Conservation (phyloP, 768 basidiomycete genomes). For the Fomitopsis pulvina region DNA sequence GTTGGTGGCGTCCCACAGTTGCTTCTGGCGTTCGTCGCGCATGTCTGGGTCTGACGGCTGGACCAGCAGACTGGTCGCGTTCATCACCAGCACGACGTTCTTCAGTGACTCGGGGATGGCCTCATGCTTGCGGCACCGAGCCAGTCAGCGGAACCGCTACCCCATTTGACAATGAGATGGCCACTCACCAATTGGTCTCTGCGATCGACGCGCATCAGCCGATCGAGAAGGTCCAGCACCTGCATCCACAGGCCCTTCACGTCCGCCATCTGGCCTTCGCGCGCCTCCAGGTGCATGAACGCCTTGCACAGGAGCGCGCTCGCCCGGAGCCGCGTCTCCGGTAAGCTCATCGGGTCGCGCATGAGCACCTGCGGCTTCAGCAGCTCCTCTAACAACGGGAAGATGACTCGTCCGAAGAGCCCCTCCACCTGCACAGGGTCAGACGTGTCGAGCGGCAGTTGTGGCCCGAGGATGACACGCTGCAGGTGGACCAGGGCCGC, state of each 20-base stretch:
- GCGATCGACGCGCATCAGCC: slow-evolving; percentile 81
- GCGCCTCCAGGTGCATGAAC: slow-evolving; percentile 89
- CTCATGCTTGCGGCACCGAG: slow-evolving; percentile 61
- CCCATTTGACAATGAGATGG: background rate
- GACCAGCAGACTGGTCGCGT: slow-evolving; percentile 77
- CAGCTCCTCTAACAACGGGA: slow-evolving; percentile 88
- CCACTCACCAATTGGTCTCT: slow-evolving; percentile 78
- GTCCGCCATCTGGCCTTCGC: slow-evolving; percentile 57
- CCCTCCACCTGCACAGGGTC: slow-evolving; percentile 65
- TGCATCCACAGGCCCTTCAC: slow-evolving; percentile 80
- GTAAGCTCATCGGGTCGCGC: slow-evolving; percentile 81
- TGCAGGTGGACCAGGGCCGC: slow-evolving; percentile 36
- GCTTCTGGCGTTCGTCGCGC: slow-evolving; percentile 55
- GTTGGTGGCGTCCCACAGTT: slow-evolving; percentile 79
- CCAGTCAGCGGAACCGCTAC: slow-evolving; percentile 2
- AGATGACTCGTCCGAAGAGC: slow-evolving; percentile 83
- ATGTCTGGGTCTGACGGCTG: slow-evolving; percentile 42
- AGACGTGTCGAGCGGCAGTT: slow-evolving; percentile 52
- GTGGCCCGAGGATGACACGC: slow-evolving; percentile 75
- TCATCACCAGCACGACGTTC: slow-evolving; percentile 95
- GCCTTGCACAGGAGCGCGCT: slow-evolving; percentile 90
- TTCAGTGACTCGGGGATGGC: slow-evolving; percentile 95
- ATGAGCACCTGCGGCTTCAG: slow-evolving; percentile 75
- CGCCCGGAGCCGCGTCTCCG: slow-evolving; percentile 83
- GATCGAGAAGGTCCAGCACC: slow-evolving; percentile 83